phyloP scores from a whole-genome alignment of 2,329 filamentous ascomycete species.

The Fusarium falciforme region DNA sequence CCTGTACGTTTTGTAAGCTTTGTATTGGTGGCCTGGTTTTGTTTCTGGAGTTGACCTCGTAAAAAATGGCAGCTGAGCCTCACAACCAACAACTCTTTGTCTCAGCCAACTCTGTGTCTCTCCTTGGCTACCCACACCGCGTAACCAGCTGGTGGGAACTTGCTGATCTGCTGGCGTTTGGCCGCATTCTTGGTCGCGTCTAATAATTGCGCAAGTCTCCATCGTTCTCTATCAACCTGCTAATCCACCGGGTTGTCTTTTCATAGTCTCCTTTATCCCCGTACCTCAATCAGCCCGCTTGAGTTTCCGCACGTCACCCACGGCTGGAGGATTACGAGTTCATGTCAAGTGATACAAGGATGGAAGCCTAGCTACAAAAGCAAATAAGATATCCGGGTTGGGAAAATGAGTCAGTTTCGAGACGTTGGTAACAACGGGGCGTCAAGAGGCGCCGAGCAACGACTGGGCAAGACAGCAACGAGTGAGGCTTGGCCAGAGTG shows the following conservation, averaged over 20 bases:
- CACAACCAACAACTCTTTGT: not conserved
- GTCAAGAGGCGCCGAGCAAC: not conserved
- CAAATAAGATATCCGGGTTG: not conserved
- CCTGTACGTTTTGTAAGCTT: not conserved
- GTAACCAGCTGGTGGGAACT: not conserved
- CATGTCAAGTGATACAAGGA: not conserved
- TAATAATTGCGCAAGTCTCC: not conserved
- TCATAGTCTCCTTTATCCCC: not conserved
- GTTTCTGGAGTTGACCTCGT: not conserved
- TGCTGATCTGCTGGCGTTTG: not conserved
- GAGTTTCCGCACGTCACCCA: not conserved
- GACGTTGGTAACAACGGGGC: not conserved
- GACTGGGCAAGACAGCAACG: not conserved
- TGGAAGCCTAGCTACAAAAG: not conserved
- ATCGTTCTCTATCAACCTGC: not conserved
- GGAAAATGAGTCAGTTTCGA: not conserved
- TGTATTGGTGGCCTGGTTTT: not conserved
- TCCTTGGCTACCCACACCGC: not conserved
- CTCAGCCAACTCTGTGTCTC: not conserved
- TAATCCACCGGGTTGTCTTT: not conserved
- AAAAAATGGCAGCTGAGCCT: not conserved
- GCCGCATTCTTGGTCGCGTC: not conserved
- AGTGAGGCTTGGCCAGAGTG: no score
- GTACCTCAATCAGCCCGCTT: not conserved
- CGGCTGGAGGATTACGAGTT: not conserved